These are phyloP conservation scores for Schoenoplectus triqueter DNA, from an alignment of 202 grass and related monocot genomes.

Conservation along the genomic window DNA sequence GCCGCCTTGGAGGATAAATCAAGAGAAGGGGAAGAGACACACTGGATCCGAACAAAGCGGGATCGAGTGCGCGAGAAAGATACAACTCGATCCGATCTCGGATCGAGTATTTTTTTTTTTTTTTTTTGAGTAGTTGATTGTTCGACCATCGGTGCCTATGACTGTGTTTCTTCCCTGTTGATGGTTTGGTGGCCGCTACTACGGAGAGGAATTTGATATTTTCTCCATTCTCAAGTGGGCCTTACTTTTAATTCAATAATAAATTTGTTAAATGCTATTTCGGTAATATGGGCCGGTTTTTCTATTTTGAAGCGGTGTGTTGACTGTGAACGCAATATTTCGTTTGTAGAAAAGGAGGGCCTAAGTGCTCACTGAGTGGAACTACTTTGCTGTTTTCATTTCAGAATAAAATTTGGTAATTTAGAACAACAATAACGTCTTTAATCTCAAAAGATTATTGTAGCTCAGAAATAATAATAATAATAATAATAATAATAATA, in stretches of 20 bases:
- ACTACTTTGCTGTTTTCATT: no score
- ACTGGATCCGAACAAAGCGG: slow-evolving; percentile 50
- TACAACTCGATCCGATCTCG: slow-evolving; percentile 23
- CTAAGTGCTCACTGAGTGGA: not conserved
- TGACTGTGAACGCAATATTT: not conserved
- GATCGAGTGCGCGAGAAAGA: slow-evolving; percentile 28
- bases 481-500: no score
- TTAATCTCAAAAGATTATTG: no score
- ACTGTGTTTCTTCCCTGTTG: slow-evolving; percentile 6
- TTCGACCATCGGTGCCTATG: not conserved
- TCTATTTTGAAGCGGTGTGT: not conserved
- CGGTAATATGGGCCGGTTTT: no score
- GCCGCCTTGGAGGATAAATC: slow-evolving; percentile 29
- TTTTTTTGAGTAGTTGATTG: not conserved
- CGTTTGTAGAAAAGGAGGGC: not conserved
- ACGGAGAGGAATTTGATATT: not conserved
- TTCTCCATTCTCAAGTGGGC: not conserved
- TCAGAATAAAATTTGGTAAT: not conserved
- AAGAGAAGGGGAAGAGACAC: slow-evolving; percentile 63
- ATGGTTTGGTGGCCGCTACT: not conserved
- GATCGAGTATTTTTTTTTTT: not conserved
- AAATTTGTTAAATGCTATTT: no score
- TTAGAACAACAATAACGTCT: not conserved
- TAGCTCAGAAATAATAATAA: no score
- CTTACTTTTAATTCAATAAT: no score